phyloP scores from a whole-genome alignment of 176 grass and related monocot species.

The Carex parvula region DNA sequence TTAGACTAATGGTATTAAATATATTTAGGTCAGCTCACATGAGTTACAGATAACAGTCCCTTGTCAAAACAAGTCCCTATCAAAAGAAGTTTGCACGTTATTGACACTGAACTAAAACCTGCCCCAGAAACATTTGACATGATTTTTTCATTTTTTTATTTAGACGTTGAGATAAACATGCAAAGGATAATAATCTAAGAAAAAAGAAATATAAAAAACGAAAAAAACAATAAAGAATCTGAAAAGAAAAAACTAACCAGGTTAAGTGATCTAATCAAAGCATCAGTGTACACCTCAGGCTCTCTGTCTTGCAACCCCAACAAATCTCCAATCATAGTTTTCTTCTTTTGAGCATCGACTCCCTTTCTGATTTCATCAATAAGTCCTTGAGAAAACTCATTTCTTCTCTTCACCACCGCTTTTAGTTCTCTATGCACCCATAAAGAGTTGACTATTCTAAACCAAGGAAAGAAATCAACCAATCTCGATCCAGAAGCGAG shows the following conservation, averaged over 20 bases:
- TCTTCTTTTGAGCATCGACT: background rate
- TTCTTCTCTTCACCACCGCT: constrained; percentile 17
- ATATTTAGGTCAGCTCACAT: background rate
- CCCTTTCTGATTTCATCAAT: constrained; percentile 2
- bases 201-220: background rate
- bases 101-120: background rate
- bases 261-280: constrained; percentile 45
- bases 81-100: background rate
- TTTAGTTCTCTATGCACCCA: constrained; percentile 3
- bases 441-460: constrained; percentile 36
- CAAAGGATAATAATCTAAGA: background rate
- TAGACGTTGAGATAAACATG: too few species aligned
- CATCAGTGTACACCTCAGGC: constrained; percentile 46
- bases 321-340: constrained; percentile 43
- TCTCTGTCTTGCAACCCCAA: constrained; percentile 36
- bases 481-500: constrained; percentile 33
- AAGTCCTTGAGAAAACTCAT: constrained; percentile 34
- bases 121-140: background rate
- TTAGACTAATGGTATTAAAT: background rate
- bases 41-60: background rate
- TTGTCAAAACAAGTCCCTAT: constrained; percentile 4
- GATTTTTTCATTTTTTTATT: background rate
- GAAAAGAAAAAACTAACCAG: background rate
- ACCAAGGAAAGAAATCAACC: constrained; percentile 47
- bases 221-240: background rate